phyloP scores from a whole-genome alignment of 2,329 filamentous ascomycete genomes.

The Penicillium sp. region DNA sequence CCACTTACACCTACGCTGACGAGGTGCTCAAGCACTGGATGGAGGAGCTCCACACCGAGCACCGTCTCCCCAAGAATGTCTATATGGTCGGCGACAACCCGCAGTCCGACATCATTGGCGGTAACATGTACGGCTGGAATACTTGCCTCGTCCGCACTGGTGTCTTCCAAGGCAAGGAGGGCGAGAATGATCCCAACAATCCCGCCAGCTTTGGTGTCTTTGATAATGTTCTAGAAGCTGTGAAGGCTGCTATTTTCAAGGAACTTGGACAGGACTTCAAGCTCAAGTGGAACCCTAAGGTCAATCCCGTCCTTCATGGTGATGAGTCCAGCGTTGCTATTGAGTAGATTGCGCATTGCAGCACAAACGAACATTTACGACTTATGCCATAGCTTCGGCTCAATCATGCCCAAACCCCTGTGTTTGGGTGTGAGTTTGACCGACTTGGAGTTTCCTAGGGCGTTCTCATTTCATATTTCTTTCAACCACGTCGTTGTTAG shows the following conservation, averaged over 20 bases:
- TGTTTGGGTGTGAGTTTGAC: neutral
- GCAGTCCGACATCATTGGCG: conserved; percentile 71
- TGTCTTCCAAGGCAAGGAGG: conserved; percentile 67
- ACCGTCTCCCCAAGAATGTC: conserved; percentile 66
- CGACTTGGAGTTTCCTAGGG: neutral
- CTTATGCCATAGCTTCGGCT: conserved; percentile 2
- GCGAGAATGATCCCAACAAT: conserved; percentile 73
- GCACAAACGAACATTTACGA: conserved; percentile 12
- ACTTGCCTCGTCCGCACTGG: conserved; percentile 75
- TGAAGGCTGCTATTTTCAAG: conserved; percentile 66
- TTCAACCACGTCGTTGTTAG: neutral
- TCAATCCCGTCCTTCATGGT: conserved; percentile 66
- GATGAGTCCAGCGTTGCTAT: conserved; percentile 53
- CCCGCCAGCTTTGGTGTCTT: conserved; percentile 77
- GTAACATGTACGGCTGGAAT: conserved; percentile 82
- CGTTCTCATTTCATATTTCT: neutral
- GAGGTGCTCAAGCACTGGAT: conserved; percentile 73
- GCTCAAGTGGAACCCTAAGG: conserved; percentile 69
- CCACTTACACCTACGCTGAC: conserved; percentile 78
- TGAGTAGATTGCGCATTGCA: conserved; percentile 44
- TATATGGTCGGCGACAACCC: conserved; percentile 80
- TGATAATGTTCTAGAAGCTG: conserved; percentile 69
- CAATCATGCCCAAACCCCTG: neutral
- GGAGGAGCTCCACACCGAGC: conserved; percentile 72
- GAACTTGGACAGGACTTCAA: conserved; percentile 73